phyloP scores from a whole-genome alignment of 352 stramenopile genomes.

The Phytopythium aichiense region DNA sequence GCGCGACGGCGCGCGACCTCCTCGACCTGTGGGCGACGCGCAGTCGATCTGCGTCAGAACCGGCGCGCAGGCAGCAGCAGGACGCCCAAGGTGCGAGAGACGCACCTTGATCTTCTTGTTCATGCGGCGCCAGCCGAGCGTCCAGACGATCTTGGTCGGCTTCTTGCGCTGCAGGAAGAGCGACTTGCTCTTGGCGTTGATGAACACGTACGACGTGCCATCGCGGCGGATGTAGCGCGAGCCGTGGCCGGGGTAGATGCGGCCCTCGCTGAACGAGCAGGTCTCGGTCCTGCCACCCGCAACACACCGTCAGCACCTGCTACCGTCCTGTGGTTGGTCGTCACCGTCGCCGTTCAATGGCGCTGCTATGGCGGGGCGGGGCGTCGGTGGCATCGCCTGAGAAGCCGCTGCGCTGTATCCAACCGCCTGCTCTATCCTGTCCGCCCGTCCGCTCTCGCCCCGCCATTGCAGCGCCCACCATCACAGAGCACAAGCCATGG shows the following conservation, averaged over 20 bases:
- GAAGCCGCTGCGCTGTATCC: neutral
- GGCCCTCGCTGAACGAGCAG: constrained; percentile 87
- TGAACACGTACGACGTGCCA: constrained; percentile 93
- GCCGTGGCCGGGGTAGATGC: constrained; percentile 99
- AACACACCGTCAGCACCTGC: neutral
- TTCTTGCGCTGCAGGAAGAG: constrained; percentile 99
- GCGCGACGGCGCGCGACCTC: constrained; percentile 77
- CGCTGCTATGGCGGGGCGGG: neutral
- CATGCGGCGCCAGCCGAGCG: constrained; percentile 95
- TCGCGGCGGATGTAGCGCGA: constrained; percentile 98
- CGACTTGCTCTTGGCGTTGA: constrained; percentile 97
- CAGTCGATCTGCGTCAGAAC: neutral
- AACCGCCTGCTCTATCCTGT: neutral
- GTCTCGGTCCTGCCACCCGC: constrained; percentile 73
- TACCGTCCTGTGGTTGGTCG: too few relatives aligned
- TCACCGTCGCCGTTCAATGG: too few relatives aligned
- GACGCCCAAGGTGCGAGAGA: neutral
- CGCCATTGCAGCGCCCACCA: neutral
- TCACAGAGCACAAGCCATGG: constrained; percentile 1
- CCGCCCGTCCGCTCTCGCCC: neutral
- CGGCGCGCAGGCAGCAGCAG: neutral
- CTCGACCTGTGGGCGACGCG: constrained; percentile 43
- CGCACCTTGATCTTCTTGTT: constrained; percentile 99
- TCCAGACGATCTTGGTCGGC: constrained; percentile 99
- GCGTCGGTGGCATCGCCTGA: neutral